Evolutionary conservation across 805 yeast species (phyloP).

Genomic region (Metschnikowia henanensis): DNA sequence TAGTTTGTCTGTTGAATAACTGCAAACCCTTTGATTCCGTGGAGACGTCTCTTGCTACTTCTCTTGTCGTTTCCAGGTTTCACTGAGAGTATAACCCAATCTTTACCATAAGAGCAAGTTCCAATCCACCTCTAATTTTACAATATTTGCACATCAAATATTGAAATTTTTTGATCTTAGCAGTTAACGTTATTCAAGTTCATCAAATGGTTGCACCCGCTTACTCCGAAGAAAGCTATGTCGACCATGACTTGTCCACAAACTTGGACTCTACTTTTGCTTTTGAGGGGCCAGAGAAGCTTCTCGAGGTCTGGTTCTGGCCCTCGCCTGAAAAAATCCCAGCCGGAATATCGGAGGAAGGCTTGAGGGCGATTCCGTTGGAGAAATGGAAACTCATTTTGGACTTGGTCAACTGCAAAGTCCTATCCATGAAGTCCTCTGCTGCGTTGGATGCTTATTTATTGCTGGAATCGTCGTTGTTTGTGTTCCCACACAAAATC

Average conservation of each 20-base stretch:
- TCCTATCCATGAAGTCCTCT: constrained; percentile 75
- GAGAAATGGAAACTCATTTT: constrained; percentile 69
- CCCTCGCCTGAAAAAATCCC: constrained; percentile 46
- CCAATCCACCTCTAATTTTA: constrained; percentile 30
- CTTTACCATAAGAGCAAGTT: constrained; percentile 38
- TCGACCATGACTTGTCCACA: constrained; percentile 79
- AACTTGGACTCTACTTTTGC: constrained; percentile 86
- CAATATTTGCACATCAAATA: neutral
- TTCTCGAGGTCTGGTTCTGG: constrained; percentile 87
- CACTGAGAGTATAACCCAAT: constrained; percentile 15
- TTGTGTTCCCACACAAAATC: constrained; percentile 83
- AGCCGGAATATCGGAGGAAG: constrained; percentile 37
- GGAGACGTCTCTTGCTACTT: constrained; percentile 50
- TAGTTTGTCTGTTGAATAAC: neutral
- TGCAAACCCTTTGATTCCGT: constrained; percentile 10
- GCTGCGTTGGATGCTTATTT: constrained; percentile 75
- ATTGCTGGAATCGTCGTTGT: constrained; percentile 84
- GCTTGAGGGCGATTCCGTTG: constrained; percentile 63
- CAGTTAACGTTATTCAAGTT: neutral
- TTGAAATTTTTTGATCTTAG: neutral
- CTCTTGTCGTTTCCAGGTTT: constrained; percentile 43
- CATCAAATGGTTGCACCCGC: constrained; percentile 43
- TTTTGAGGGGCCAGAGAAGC: constrained; percentile 96
- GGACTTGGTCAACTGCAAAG: constrained; percentile 84
- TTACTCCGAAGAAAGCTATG: constrained; percentile 46